Percentiles rank a stretch among this genome's conserved stretches.
Conservation (phyloP, 2,329 filamentous ascomycete species). For the Paecilomyces dactylethromorphus region DNA sequence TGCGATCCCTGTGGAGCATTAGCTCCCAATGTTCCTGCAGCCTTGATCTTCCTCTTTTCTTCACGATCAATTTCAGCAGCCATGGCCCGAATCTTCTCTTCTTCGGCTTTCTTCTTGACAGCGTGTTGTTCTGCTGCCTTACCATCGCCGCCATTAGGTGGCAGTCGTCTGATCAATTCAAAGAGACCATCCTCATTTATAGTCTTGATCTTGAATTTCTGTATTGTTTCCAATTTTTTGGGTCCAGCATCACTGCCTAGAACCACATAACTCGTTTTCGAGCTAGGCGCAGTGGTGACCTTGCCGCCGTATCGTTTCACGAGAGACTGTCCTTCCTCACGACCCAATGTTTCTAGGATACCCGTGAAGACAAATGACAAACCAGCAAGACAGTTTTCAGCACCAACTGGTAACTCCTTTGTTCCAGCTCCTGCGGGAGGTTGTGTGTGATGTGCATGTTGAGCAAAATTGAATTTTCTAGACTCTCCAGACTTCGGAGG, state of each 20-base stretch:
- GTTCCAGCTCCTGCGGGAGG: slow-evolving; percentile 58
- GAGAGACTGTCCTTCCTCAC: slow-evolving; percentile 76
- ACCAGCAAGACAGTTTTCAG: slow-evolving; percentile 83
- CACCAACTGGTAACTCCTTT: slow-evolving; percentile 71
- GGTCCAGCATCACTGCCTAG: slow-evolving; percentile 87
- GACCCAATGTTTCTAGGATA: slow-evolving; percentile 68
- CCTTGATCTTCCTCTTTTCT: slow-evolving; percentile 54
- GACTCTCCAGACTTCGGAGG: slow-evolving; percentile 62
- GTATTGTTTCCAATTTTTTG: slow-evolving; percentile 84
- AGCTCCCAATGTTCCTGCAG: slow-evolving; percentile 35
- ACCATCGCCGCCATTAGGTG: slow-evolving; percentile 78
- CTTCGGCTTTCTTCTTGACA: slow-evolving; percentile 78
- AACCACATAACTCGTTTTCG: slow-evolving; percentile 90
- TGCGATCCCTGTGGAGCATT: slow-evolving; percentile 38
- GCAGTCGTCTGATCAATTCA: slow-evolving; percentile 71
- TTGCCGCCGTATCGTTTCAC: slow-evolving; percentile 95
- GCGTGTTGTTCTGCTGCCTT: slow-evolving; percentile 80
- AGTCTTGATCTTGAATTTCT: slow-evolving; percentile 71
- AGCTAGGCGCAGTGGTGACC: slow-evolving; percentile 75
- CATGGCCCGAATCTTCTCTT: slow-evolving; percentile 72
- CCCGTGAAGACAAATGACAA: slow-evolving; percentile 95
- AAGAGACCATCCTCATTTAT: slow-evolving; percentile 93
- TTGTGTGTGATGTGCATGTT: slow-evolving; percentile 50
- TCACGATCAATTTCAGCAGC: slow-evolving; percentile 80
- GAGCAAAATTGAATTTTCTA: slow-evolving; percentile 75